Evolutionary conservation across 2,329 filamentous ascomycete species (phyloP).

Genomic region (Penicillium oxalicum): DNA sequence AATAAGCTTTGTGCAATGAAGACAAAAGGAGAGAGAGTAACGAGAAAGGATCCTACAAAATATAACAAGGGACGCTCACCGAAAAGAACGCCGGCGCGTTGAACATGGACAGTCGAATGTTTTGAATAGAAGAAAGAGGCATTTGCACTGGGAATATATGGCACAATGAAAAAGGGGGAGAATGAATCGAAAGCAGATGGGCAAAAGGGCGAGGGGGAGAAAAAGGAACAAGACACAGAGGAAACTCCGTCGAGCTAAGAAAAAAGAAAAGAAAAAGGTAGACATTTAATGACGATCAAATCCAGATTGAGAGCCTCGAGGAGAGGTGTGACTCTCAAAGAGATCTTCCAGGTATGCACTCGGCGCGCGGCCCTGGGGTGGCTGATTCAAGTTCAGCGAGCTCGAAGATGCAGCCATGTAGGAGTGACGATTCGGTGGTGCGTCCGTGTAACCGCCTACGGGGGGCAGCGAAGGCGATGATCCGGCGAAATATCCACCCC

Average conservation of each 20-base stretch:
- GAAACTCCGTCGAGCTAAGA: neutral
- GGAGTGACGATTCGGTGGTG: constrained; percentile 22
- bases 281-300: constrained; percentile 4
- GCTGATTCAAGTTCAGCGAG: constrained; percentile 58
- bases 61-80: too few species aligned
- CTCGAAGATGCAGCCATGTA: constrained; percentile 45
- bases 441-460: constrained; percentile 36
- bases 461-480: constrained; percentile 57
- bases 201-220: too few species aligned
- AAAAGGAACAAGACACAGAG: too few species aligned
- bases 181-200: too few species aligned
- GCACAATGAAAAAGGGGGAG: too few species aligned
- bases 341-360: constrained; percentile 88
- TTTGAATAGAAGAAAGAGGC: too few species aligned
- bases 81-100: too few species aligned
- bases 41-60: too few species aligned
- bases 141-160: too few species aligned
- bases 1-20: too few species aligned
- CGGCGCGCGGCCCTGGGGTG: constrained; percentile 66
- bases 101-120: too few species aligned
- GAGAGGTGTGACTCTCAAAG: constrained; percentile 62
- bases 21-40: too few species aligned
- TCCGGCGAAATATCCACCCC: constrained; percentile 53
- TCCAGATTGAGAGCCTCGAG: constrained; percentile 10
- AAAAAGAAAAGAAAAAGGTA: neutral